These are phyloP conservation scores for Poteriospumella lacustris DNA, from an alignment of 108 stramenopile genomes.

Conservation along the genomic window DNA sequence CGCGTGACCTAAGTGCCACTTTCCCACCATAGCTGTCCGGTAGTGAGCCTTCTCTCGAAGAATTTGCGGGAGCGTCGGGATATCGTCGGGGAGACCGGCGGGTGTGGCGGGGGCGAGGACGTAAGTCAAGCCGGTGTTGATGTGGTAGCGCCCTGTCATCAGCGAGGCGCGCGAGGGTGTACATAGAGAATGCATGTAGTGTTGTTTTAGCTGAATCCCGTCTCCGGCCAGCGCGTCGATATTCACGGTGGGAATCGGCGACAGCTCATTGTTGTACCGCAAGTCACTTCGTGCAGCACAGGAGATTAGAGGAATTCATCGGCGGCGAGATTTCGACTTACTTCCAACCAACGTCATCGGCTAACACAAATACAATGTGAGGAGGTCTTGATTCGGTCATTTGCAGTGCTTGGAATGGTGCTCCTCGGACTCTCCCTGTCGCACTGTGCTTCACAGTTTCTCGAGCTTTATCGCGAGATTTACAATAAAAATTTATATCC, in stretches of 20 bases:
- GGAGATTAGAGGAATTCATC: neutral
- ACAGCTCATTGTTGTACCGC: neutral
- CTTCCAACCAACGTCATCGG: conserved; percentile 48
- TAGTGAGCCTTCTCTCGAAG: conserved; percentile 24
- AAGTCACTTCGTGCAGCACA: neutral
- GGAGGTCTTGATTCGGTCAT: conserved; percentile 12
- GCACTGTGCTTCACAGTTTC: too few relatives aligned
- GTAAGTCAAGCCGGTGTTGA: conserved; percentile 34
- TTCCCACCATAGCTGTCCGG: conserved; percentile 44
- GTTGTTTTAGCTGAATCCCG: conserved; percentile 24
- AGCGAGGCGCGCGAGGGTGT: conserved; percentile 32
- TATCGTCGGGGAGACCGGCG: conserved; percentile 6
- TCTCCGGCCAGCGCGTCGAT: conserved; percentile 11
- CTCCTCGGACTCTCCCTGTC: too few relatives aligned
- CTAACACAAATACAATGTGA: conserved; percentile 39
- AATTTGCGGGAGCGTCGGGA: conserved; percentile 22
- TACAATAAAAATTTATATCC: too few relatives aligned
- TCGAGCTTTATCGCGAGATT: too few relatives aligned
- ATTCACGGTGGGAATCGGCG: conserved; percentile 25
- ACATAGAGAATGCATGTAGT: conserved; percentile 30
- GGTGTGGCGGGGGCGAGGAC: conserved; percentile 1
- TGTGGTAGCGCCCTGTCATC: conserved; percentile 34
- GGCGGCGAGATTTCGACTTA: conserved; percentile 18
- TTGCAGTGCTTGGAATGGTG: too few relatives aligned
- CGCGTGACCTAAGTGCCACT: conserved; percentile 42